Percentiles rank a stretch among this genome's conserved stretches.
phyloP scores from a whole-genome alignment of 495 filamentous ascomycete species.

The Letharia lupina region DNA sequence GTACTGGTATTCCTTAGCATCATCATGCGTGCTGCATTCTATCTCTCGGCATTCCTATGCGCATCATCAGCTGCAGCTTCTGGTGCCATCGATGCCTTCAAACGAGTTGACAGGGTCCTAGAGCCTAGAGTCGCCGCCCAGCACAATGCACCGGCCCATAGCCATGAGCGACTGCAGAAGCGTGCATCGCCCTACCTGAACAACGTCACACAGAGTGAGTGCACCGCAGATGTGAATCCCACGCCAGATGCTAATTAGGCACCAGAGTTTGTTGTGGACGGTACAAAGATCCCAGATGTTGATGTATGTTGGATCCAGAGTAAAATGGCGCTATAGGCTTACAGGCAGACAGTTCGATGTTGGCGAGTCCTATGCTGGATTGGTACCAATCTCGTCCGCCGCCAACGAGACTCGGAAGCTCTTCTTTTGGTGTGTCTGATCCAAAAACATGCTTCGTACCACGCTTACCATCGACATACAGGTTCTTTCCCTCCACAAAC shows the following conservation, averaged over 20 bases:
- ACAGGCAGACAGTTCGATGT: conserved; percentile 44
- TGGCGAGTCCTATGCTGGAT: conserved; percentile 68
- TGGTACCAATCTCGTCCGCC: conserved; percentile 49
- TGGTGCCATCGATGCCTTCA: conserved; percentile 5
- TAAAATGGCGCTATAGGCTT: neutral
- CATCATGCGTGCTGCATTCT: conserved; percentile 2
- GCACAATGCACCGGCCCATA: neutral
- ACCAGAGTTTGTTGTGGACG: conserved; percentile 55
- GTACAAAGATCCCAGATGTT: conserved; percentile 52
- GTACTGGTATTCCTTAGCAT: neutral
- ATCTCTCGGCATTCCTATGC: neutral
- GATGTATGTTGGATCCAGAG: conserved; percentile 23
- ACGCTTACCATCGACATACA: neutral
- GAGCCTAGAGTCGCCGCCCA: neutral
- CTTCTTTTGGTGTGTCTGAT: conserved; percentile 39
- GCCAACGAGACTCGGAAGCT: conserved; percentile 40
- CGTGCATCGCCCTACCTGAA: conserved; percentile 1
- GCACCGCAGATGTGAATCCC: too few species aligned
- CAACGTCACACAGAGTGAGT: neutral
- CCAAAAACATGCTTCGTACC: neutral
- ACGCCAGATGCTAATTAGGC: neutral
- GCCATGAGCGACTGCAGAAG: conserved; percentile 1
- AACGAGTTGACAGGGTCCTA: conserved; percentile 5
- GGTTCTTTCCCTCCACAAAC: conserved; percentile 16
- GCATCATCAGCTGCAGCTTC: conserved; percentile 7